These are phyloP conservation scores for Chlorophyllum brunneum DNA, from an alignment of 768 basidiomycete species.

Conservation along the genomic window DNA sequence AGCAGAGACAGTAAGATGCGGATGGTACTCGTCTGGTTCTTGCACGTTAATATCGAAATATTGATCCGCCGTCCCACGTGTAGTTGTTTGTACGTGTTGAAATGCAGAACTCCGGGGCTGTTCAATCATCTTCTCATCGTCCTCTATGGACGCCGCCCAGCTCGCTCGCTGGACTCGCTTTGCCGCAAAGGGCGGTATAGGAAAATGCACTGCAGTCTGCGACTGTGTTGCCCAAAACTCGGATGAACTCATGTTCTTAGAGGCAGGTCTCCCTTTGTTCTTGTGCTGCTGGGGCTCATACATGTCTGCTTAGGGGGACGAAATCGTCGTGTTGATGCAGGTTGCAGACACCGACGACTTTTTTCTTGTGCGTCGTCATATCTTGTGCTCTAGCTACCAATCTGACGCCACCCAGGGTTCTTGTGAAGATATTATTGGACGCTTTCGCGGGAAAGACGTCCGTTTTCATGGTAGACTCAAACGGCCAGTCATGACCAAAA, in stretches of 20 bases:
- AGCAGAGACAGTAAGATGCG: too few relatives aligned
- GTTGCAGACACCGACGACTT: constrained; percentile 46
- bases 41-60: too few relatives aligned
- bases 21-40: too few relatives aligned
- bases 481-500: constrained; percentile 74
- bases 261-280: constrained; percentile 41
- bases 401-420: constrained; percentile 51
- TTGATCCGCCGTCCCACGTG: too few relatives aligned
- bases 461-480: constrained; percentile 73
- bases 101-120: too few relatives aligned
- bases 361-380: constrained; percentile 50
- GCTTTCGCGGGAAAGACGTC: constrained; percentile 62
- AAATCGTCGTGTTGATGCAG: constrained; percentile 76
- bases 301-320: constrained; percentile 54
- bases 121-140: too few relatives aligned
- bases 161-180: constrained; percentile 82
- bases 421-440: constrained; percentile 84
- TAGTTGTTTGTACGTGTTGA: too few relatives aligned
- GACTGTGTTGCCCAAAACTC: constrained; percentile 74
- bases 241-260: constrained; percentile 85
- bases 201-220: constrained; percentile 65
- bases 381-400: neutral
- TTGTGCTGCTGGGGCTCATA: neutral
- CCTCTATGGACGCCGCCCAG: constrained; percentile 69
- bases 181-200: constrained; percentile 82